Conservation (phyloP, 1,139 yeast genomes). For the Hemisphaericaspora xylofermentans region DNA sequence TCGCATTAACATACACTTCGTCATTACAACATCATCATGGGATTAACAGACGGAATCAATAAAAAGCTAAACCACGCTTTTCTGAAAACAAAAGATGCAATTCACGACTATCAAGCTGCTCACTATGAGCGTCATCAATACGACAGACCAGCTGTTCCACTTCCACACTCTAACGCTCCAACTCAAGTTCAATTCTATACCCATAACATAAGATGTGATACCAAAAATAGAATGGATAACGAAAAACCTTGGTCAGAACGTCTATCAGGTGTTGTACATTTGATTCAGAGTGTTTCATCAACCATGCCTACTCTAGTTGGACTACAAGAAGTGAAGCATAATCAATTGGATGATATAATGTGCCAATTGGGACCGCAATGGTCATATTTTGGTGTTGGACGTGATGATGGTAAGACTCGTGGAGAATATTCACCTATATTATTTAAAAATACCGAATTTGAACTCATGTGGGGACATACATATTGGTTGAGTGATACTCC, state of each 20-base stretch:
- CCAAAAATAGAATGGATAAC: constrained; percentile 19
- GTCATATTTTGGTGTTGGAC: constrained; percentile 44
- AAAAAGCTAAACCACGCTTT: not conserved
- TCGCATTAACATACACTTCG: too few relatives aligned
- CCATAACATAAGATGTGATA: constrained; percentile 28
- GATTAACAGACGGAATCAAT: constrained; percentile 11
- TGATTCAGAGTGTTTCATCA: constrained; percentile 19
- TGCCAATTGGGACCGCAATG: constrained; percentile 26
- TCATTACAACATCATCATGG: constrained; percentile 10
- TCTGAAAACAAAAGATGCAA: not conserved
- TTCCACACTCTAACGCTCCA: constrained; percentile 3
- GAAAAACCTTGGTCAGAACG: constrained; percentile 27
- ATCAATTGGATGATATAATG: constrained; percentile 29
- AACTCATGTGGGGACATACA: constrained; percentile 30
- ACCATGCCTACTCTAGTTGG: constrained; percentile 27
- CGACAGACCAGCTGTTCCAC: not conserved
- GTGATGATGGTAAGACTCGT: constrained; percentile 42
- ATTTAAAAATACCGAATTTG: constrained; percentile 31
- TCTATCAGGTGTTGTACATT: constrained; percentile 20
- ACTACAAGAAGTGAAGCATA: constrained; percentile 30
- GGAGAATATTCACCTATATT: constrained; percentile 49
- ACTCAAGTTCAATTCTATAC: constrained; percentile 20
- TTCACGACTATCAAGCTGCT: not conserved
- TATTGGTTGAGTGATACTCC: constrained; percentile 45
- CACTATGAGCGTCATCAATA: not conserved